These are phyloP conservation scores for Epichloe hybrida DNA, from an alignment of 2,329 filamentous ascomycete genomes.

Conservation along the genomic window DNA sequence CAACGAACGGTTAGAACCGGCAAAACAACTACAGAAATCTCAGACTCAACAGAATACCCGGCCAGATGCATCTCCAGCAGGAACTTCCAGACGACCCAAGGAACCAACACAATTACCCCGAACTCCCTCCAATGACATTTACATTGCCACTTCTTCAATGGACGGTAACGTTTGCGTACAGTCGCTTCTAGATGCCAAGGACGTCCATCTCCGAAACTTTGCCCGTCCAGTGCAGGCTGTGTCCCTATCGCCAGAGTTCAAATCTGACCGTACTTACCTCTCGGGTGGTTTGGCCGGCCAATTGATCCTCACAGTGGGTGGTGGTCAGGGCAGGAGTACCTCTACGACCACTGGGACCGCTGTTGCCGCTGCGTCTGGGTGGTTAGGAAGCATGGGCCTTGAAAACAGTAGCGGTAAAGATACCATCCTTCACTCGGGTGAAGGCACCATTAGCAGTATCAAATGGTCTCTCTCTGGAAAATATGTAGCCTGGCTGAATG, in stretches of 20 bases:
- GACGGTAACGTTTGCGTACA: constrained; percentile 92
- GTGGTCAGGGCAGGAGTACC: constrained; percentile 66
- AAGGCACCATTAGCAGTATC: constrained; percentile 80
- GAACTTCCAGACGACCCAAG: constrained; percentile 35
- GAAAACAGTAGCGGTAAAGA: constrained; percentile 70
- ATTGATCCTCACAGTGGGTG: constrained; percentile 73
- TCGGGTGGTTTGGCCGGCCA: constrained; percentile 84
- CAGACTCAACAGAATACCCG: constrained; percentile 17
- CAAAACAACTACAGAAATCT: constrained; percentile 23
- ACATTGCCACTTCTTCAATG: constrained; percentile 85
- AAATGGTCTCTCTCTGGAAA: constrained; percentile 91
- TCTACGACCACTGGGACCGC: constrained; percentile 79
- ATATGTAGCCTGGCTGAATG: constrained; percentile 91
- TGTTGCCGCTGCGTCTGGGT: constrained; percentile 71
- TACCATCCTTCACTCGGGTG: constrained; percentile 76
- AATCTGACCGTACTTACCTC: constrained; percentile 73
- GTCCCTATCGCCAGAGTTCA: constrained; percentile 89
- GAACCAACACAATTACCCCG: constrained; percentile 49
- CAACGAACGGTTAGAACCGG: constrained; percentile 28
- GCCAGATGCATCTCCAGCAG: constrained; percentile 30
- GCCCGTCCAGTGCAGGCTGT: constrained; percentile 84
- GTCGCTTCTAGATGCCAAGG: constrained; percentile 73
- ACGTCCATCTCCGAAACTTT: constrained; percentile 87
- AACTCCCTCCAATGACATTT: constrained; percentile 78
- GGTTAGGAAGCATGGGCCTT: constrained; percentile 80